Evolutionary conservation across 2,329 filamentous ascomycete genomes (phyloP), one percentile per base, ranked within the genome.

Genomic region (Neofusicoccum sp.): DNA sequence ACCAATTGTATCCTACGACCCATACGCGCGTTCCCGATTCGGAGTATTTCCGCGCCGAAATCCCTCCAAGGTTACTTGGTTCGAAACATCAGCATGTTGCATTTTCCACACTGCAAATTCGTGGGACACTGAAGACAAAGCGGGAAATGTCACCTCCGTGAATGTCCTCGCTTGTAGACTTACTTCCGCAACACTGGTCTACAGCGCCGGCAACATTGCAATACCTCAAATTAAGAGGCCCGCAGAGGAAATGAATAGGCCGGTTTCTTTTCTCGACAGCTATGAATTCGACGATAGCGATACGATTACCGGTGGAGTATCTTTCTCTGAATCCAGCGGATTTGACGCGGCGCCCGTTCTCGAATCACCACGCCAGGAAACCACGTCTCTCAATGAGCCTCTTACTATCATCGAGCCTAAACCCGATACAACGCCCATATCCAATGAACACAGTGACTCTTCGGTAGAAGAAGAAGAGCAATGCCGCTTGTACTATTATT

Each of bases 101-200:
- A 89, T 91, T 48, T 90, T 91, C 65, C 89, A 91, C 68, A 89
- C 88, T 0, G 89, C 87, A 0, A 91, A 90, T 67, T 85, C 85
- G 1, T 92, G 89, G 89, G 87, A 90, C 59, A 80, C 83, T 3
- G 66, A 73, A 1, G 65, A 74, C 14, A 31, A 69, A 1, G 67
- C 71, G 22, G 69, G 71, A 9, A 64, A 76, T 64, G 68, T 78
- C 0, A 69, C 69, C 14, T 77, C 80, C 0, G 85, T 91, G 4
- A 87, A 88, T 68, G 82, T 91, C 69, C 78, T 91, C 1, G 85
- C 84, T 1, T 91, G 89, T 66, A 84, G 89, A 3, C 77, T 90
- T 45, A 91, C 87, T 1, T 88, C 87, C 2, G 85, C 87, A 0
- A 84, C 85, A 0, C 73, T 90, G 2, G 80, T 91, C 0, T 91